A percentile compares a stretch with the other conserved stretches of the same genome.
These are phyloP conservation scores for Porodaedalea pini DNA, from an alignment of 1,284 basidiomycete genomes.

Conservation along the genomic window DNA sequence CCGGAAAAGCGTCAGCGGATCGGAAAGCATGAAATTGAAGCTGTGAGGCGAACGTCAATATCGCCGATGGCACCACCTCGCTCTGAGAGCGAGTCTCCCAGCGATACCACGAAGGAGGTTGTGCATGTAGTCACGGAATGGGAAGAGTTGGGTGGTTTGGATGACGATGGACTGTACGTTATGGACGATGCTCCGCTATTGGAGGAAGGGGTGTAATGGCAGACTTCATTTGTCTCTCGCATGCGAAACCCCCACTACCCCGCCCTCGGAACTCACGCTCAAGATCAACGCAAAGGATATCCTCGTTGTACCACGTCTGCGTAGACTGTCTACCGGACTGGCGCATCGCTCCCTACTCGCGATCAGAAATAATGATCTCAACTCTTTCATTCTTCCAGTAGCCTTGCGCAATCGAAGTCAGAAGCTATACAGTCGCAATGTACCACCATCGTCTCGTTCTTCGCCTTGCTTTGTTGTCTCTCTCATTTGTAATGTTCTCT, in stretches of 20 bases:
- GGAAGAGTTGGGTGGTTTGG: not conserved
- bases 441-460: not conserved
- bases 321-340: no score
- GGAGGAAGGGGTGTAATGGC: not conserved
- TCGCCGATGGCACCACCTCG: slow-evolving; percentile 4
- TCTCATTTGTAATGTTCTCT: not conserved
- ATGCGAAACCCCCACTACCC: no score
- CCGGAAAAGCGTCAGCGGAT: slow-evolving; percentile 11
- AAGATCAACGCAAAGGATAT: not conserved
- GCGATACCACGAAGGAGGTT: not conserved
- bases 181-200: not conserved
- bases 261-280: not conserved
- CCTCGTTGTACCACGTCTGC: not conserved
- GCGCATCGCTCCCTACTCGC: no score
- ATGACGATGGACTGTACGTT: not conserved
- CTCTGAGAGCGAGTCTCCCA: slow-evolving; percentile 3
- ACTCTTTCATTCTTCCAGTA: no score
- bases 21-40: not conserved
- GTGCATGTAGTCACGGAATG: not conserved
- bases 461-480: not conserved
- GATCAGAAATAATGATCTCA: no score
- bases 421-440: not conserved
- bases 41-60: not conserved
- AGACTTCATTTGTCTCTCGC: no score
- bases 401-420: no score